Percentiles rank a stretch among this genome's conserved stretches.
These are phyloP conservation scores for Pseudonitzschia multiseries DNA, from an alignment of 108 stramenopile genomes.

Conservation along the genomic window DNA sequence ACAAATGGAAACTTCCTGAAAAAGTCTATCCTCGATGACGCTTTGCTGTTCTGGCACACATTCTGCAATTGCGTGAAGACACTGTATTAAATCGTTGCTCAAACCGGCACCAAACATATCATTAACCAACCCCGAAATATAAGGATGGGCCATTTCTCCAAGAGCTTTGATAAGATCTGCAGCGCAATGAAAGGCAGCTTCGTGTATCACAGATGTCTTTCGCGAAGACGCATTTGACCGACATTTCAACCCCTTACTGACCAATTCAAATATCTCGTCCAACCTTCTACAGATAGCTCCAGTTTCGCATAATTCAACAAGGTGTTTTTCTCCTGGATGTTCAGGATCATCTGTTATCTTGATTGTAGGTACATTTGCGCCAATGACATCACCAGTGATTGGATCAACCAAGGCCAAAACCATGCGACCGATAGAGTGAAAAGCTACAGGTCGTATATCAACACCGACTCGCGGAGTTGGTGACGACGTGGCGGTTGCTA, in stretches of 20 bases:
- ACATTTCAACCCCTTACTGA: constrained; percentile 47
- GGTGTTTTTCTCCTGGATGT: constrained; percentile 31
- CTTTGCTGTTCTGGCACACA: constrained; percentile 68
- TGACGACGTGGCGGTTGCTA: constrained; percentile 53
- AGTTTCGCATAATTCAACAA: constrained; percentile 43
- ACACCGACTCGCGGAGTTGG: constrained; percentile 47
- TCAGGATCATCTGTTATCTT: constrained; percentile 63
- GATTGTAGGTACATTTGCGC: constrained; percentile 49
- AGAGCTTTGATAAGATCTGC: constrained; percentile 91
- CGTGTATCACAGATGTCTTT: constrained; percentile 29
- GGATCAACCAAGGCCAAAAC: constrained; percentile 80
- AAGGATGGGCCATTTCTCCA: constrained; percentile 66
- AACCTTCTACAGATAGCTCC: constrained; percentile 63
- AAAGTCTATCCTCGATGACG: constrained; percentile 78
- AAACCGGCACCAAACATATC: constrained; percentile 91
- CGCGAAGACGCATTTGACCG: constrained; percentile 14
- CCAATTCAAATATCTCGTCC: constrained; percentile 70
- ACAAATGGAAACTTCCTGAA: constrained; percentile 82
- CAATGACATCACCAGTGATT: constrained; percentile 63
- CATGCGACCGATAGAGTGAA: constrained; percentile 85
- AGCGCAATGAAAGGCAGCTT: constrained; percentile 82
- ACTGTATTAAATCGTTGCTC: constrained; percentile 82
- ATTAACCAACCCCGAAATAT: constrained; percentile 74
- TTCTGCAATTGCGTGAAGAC: constrained; percentile 78
- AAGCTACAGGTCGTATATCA: constrained; percentile 82